These are phyloP conservation scores for Pestalotiopsis sp. DNA, from an alignment of 2,329 filamentous ascomycete genomes.

Conservation along the genomic window DNA sequence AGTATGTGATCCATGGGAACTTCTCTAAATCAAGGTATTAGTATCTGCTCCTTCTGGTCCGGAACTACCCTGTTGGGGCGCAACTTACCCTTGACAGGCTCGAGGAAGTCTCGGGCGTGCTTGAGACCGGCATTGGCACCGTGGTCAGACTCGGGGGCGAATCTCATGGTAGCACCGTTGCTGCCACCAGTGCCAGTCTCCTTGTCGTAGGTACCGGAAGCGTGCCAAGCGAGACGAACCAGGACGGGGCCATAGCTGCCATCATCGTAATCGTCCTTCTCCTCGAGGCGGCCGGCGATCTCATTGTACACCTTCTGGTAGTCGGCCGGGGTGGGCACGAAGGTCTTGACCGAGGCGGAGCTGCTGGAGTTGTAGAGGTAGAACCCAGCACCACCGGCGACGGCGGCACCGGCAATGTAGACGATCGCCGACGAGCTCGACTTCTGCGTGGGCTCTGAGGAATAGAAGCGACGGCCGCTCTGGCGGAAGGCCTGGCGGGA, in stretches of 20 bases:
- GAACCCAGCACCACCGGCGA: constrained; percentile 65
- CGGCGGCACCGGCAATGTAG: constrained; percentile 61
- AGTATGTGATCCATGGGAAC: constrained; percentile 96
- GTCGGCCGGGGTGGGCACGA: constrained; percentile 79
- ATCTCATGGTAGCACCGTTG: constrained; percentile 97
- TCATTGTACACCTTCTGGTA: constrained; percentile 96
- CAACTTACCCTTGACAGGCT: constrained; percentile 78
- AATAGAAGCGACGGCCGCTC: constrained; percentile 77
- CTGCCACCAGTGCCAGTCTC: constrained; percentile 86
- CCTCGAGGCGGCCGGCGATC: constrained; percentile 77
- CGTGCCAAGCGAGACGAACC: constrained; percentile 90
- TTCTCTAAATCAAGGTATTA: constrained; percentile 51
- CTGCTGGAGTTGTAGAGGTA: constrained; percentile 64
- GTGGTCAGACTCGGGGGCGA: constrained; percentile 84
- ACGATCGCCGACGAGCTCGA: constrained; percentile 51
- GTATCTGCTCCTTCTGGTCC: neutral
- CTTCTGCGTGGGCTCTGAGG: constrained; percentile 65
- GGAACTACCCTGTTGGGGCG: neutral
- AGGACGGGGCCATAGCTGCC: constrained; percentile 94
- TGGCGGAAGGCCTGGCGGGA: constrained; percentile 73
- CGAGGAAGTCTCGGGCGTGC: constrained; percentile 86
- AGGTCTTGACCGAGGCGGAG: constrained; percentile 55
- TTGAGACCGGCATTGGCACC: constrained; percentile 92
- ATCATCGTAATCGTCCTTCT: constrained; percentile 95
- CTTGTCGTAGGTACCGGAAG: constrained; percentile 89